Evolutionary conservation across 2,329 filamentous ascomycete genomes (phyloP).

Genomic region (Thielaviopsis cerberus): DNA sequence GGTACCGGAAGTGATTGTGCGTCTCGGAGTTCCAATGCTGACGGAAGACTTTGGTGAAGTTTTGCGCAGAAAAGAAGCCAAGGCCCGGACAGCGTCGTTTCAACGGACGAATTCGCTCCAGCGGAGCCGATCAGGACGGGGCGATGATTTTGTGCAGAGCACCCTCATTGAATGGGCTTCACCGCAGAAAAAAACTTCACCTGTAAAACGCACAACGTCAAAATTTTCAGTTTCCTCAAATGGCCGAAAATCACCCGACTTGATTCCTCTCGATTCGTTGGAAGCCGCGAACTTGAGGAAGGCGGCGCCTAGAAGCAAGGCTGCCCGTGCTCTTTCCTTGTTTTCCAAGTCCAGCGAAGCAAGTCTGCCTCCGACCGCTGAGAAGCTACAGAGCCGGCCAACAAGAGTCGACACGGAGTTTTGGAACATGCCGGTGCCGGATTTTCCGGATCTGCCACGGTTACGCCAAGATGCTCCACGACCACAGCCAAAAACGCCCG

Average conservation of each 20-base stretch:
- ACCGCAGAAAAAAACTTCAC: background rate
- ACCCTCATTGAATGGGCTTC: background rate
- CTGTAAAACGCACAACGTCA: background rate
- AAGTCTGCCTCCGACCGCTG: background rate
- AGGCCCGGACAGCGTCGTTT: background rate
- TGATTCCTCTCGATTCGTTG: slow-evolving; percentile 4
- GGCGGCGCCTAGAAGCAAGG: background rate
- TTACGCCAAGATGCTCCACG: background rate
- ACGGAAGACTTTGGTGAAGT: slow-evolving; percentile 16
- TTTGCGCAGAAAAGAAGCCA: background rate
- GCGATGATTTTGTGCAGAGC: background rate
- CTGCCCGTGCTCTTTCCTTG: background rate
- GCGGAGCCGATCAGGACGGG: background rate
- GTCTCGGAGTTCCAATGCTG: slow-evolving; percentile 13
- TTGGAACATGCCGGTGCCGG: background rate
- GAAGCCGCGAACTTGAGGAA: background rate
- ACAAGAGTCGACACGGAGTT: background rate
- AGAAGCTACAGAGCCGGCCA: background rate
- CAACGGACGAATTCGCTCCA: background rate
- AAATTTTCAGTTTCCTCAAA: background rate
- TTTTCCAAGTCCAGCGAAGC: background rate
- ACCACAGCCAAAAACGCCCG: background rate
- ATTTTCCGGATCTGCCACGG: background rate
- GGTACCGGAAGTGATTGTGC: slow-evolving; percentile 20
- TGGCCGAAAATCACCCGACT: background rate